Conservation (phyloP, 2,329 filamentous ascomycete genomes). For the Alternaria angustiovoidea region DNA sequence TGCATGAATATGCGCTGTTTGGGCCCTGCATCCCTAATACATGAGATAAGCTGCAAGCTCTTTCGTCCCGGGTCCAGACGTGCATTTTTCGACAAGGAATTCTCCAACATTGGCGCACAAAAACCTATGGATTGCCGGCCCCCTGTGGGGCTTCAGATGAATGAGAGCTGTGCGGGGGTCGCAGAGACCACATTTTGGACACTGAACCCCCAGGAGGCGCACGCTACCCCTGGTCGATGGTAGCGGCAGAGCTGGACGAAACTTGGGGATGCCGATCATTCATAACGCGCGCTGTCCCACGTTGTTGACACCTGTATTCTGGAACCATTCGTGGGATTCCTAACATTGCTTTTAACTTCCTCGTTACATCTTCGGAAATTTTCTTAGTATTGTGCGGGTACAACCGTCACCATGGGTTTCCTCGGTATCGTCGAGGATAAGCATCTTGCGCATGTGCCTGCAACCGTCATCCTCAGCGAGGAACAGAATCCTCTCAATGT, state of each 20-base stretch:
- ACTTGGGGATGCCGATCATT: slow-evolving; percentile 14
- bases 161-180: slow-evolving; percentile 15
- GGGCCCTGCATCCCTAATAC: slow-evolving; percentile 8
- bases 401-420: slow-evolving; percentile 39
- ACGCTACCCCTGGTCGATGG: slow-evolving; percentile 10
- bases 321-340: neutral
- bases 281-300: slow-evolving; percentile 17
- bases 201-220: slow-evolving; percentile 13
- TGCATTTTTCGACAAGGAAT: slow-evolving; percentile 5
- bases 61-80: slow-evolving; percentile 3
- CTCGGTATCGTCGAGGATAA: slow-evolving; percentile 46
- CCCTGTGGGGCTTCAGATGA: slow-evolving; percentile 24
- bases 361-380: neutral
- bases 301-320: neutral
- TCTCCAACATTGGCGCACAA: slow-evolving; percentile 18
- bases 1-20: slow-evolving; percentile 4
- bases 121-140: slow-evolving; percentile 11
- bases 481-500: slow-evolving; percentile 20
- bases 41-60: slow-evolving; percentile 2
- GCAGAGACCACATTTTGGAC: slow-evolving; percentile 18
- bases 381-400: neutral
- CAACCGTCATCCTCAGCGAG: slow-evolving; percentile 44
- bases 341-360: neutral
- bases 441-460: slow-evolving; percentile 45
- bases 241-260: neutral